Evolutionary conservation across 2,329 filamentous ascomycete species (phyloP), one percentile per base, ranked within the genome.

Genomic region (Colletotrichum navitas): DNA sequence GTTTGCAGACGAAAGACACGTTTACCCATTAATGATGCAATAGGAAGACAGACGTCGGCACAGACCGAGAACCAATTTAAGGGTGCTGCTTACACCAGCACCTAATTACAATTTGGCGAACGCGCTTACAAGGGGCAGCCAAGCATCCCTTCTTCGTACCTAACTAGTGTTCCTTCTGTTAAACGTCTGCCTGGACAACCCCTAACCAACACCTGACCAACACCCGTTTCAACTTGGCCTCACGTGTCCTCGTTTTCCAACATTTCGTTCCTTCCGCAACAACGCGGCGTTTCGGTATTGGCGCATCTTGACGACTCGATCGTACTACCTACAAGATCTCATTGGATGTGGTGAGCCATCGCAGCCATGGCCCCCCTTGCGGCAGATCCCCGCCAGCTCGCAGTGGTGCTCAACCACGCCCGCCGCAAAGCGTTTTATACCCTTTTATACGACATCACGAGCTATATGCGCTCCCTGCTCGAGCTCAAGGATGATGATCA

Each of bases 381-480:
- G 66, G 83, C 82, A 45, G 87, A 89, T 73, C 87, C 87, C 60
- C 85, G 86, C 70, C 87, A 88, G 74, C 79, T 89, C 65, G 83
- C 87, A 79, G 84, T 90, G 64, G 83, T 87, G 34, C 82, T 90
- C 51, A 87, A 89, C 74, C 81, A 82, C 36, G 84, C 85, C 36
- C 83, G 85, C 55, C 86, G 88, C 58, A 83, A 83, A 73, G 87
- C 84, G 2, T 83, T 89, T 41, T 84, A 87, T 67, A 79, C 80
- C 59, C 84, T 90, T 26, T 80, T 88, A 32, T 79, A 82, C 58
- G 84, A 88, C 49, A 87, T 89, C 76, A 84, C 82, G n/a, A 77
- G 78, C n/a, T 84, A 85, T 71, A 89, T 90, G 86, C 84, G 85
- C 55, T 82, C 83, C 2, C 83, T 88, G 73, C 77, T 90, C 18